Evolutionary conservation across 805 yeast genomes (phyloP).

Genomic region (Starmerella khaoyaiensis): DNA sequence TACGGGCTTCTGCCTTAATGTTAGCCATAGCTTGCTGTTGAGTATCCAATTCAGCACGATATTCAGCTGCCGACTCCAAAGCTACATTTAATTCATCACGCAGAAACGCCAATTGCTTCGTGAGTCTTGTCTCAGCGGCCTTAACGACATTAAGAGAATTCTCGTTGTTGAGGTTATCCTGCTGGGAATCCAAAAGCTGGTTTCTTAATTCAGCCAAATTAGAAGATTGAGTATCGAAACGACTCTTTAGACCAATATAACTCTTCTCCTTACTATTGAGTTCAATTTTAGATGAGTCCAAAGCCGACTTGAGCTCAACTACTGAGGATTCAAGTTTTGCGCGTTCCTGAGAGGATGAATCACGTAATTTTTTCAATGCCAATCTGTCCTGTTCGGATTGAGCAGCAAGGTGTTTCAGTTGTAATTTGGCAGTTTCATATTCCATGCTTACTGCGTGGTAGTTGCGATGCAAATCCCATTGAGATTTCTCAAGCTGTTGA

Average conservation of each 20-base stretch:
- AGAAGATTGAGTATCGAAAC: slow-evolving; percentile 8
- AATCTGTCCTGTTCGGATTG: slow-evolving; percentile 1
- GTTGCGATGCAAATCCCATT: slow-evolving; percentile 9
- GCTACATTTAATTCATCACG: slow-evolving; percentile 11
- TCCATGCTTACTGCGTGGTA: slow-evolving; percentile 5
- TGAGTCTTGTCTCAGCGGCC: slow-evolving; percentile 6
- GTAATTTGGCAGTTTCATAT: slow-evolving; percentile 7
- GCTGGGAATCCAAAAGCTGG: slow-evolving; percentile 8
- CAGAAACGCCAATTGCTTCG: slow-evolving; percentile 8
- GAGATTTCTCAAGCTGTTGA: slow-evolving; percentile 7
- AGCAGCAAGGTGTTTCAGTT: slow-evolving; percentile 3
- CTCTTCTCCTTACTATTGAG: slow-evolving; percentile 6
- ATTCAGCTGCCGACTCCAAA: slow-evolving; percentile 16
- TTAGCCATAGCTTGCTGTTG: slow-evolving; percentile 9
- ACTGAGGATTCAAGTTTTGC: slow-evolving; percentile 5
- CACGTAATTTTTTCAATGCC: slow-evolving; percentile 6
- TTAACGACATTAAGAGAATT: not conserved
- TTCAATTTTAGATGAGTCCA: slow-evolving; percentile 4
- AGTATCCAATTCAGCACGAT: slow-evolving; percentile 21
- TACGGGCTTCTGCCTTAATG: slow-evolving; percentile 12
- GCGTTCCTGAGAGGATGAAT: slow-evolving; percentile 1
- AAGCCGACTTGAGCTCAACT: slow-evolving; percentile 6
- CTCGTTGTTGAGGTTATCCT: slow-evolving; percentile 5
- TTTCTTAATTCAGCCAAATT: slow-evolving; percentile 8
- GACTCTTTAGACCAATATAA: slow-evolving; percentile 5